A percentile compares a stretch with the other conserved stretches of the same genome.
These are phyloP conservation scores for Cladosporium sp. DNA, from an alignment of 2,329 filamentous ascomycete genomes.

Conservation along the genomic window DNA sequence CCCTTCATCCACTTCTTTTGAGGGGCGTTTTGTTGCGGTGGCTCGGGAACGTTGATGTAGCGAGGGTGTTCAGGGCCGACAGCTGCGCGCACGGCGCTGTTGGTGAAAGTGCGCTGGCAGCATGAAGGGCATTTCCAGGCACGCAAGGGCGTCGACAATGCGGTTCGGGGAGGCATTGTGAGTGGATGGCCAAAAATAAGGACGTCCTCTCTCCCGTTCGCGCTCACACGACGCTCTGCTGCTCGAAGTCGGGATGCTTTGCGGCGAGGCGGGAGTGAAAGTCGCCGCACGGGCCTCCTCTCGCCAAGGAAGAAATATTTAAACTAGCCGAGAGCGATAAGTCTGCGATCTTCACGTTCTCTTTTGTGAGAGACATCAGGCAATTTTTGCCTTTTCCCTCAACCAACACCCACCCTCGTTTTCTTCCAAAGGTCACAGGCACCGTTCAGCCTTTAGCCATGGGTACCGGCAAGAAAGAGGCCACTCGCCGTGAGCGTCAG, in stretches of 20 bases:
- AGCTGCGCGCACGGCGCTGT: constrained; percentile 38
- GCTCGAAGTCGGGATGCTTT: background rate
- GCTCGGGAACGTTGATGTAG: constrained; percentile 76
- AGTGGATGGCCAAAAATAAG: constrained; percentile 3
- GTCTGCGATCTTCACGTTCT: background rate
- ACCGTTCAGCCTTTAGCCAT: constrained; percentile 46
- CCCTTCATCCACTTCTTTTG: constrained; percentile 59
- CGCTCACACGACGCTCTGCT: background rate
- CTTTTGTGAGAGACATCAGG: constrained; percentile 4
- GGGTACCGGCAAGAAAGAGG: constrained; percentile 92
- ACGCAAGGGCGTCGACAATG: constrained; percentile 25
- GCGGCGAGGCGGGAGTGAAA: background rate
- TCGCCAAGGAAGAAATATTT: constrained; percentile 5
- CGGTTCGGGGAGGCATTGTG: constrained; percentile 39
- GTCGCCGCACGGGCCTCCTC: no score
- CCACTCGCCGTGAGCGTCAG: constrained; percentile 73
- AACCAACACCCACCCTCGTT: background rate
- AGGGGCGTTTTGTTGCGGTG: constrained; percentile 63
- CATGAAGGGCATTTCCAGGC: constrained; percentile 35
- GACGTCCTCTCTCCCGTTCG: background rate
- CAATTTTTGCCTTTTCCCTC: constrained; percentile 10
- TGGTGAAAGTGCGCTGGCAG: constrained; percentile 38
- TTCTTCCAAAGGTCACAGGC: constrained; percentile 3
- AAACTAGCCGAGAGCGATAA: background rate
- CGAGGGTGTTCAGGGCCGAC: constrained; percentile 81